Evolutionary conservation across 495 filamentous ascomycete species (phyloP).

Genomic region (Neurospora sp.): DNA sequence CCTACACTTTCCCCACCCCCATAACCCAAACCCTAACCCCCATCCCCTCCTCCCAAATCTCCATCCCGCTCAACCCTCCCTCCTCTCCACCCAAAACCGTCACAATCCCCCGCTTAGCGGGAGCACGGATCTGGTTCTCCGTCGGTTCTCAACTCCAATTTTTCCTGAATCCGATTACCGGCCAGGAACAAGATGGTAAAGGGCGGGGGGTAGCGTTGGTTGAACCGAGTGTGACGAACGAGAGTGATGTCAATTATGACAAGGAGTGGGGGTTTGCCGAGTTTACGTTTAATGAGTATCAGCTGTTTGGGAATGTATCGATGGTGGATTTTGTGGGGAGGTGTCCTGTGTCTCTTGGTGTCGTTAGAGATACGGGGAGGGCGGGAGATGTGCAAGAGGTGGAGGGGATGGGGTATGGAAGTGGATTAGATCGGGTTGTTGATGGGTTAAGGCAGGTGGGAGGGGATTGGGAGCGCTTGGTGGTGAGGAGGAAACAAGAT

Average conservation of each 20-base stretch:
- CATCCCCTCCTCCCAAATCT: slow-evolving; percentile 41
- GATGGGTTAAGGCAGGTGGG: slow-evolving; percentile 26
- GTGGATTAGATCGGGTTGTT: background rate
- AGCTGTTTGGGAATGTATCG: slow-evolving; percentile 66
- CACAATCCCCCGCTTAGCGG: slow-evolving; percentile 57
- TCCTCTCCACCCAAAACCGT: slow-evolving; percentile 37
- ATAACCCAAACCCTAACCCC: slow-evolving; percentile 18
- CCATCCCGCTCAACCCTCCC: slow-evolving; percentile 51
- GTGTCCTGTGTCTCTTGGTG: background rate
- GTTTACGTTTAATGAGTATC: slow-evolving; percentile 57
- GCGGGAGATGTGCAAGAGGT: slow-evolving; percentile 35
- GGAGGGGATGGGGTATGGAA: slow-evolving; percentile 25
- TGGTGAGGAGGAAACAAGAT: slow-evolving; percentile 26
- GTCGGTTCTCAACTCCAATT: slow-evolving; percentile 53
- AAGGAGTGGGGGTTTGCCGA: slow-evolving; percentile 60
- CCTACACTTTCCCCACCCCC: slow-evolving; percentile 23
- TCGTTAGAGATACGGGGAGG: too few species aligned
- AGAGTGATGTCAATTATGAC: slow-evolving; percentile 54
- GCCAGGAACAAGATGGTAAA: background rate
- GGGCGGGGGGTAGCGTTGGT: slow-evolving; percentile 48
- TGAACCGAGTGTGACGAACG: slow-evolving; percentile 60
- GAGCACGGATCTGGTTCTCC: slow-evolving; percentile 63
- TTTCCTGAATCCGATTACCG: slow-evolving; percentile 47
- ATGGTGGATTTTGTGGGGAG: slow-evolving; percentile 61
- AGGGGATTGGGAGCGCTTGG: slow-evolving; percentile 56